Conservation (phyloP, 2,329 filamentous ascomycete species). For the Botrytis porri region DNA sequence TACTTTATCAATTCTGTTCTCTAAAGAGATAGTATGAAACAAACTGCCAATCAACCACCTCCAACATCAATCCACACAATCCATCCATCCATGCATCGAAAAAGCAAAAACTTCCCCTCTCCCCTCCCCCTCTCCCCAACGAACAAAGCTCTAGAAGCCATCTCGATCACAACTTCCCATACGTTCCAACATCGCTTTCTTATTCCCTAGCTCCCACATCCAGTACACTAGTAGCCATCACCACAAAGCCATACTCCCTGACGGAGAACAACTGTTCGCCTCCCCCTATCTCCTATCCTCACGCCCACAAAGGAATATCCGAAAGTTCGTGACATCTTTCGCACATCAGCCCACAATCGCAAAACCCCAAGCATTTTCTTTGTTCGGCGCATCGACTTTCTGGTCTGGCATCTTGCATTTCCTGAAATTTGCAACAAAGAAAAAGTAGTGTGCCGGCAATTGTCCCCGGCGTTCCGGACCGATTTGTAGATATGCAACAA, state of each 20-base stretch:
- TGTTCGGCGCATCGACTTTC: neutral
- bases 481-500: slow-evolving; percentile 9
- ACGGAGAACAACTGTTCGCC: neutral
- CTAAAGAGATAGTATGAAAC: neutral
- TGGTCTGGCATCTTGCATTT: neutral
- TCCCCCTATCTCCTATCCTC: neutral
- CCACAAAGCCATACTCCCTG: neutral
- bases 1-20: neutral
- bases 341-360: neutral
- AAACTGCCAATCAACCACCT: neutral
- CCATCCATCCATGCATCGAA: neutral
- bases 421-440: neutral
- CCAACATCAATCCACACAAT: neutral
- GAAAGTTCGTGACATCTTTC: neutral
- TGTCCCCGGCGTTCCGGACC: neutral
- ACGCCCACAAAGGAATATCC: neutral
- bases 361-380: neutral
- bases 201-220: neutral
- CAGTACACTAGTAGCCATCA: neutral
- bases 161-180: neutral
- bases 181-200: neutral
- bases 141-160: neutral
- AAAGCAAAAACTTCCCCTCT: too few relatives aligned
- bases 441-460: neutral
- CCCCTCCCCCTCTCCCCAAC: neutral